These are phyloP conservation scores for Wickerhamomyces sp. DNA, from an alignment of 1,139 yeast genomes.

Conservation along the genomic window DNA sequence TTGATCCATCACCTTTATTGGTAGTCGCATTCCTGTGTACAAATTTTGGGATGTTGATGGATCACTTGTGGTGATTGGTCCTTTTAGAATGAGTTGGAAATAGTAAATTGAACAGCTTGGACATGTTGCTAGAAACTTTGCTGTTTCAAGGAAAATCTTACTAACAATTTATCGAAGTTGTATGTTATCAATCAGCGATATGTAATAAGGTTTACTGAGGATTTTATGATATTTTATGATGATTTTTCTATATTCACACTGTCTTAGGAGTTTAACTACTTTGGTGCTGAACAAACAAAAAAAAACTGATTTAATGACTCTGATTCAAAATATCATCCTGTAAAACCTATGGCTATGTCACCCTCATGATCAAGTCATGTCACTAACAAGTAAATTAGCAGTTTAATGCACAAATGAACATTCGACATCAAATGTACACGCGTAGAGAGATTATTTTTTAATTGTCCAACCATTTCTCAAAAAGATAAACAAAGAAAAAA, in stretches of 20 bases:
- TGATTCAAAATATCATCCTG: no score
- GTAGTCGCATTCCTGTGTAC: constrained; percentile 70
- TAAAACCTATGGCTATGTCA: no score
- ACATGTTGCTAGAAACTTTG: no score
- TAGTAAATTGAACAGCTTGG: no score
- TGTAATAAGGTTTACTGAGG: no score
- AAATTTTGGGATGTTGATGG: constrained; percentile 51
- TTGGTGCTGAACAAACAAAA: constrained; percentile 41
- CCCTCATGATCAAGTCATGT: no score
- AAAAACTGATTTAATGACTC: constrained; percentile 80
- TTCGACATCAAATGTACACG: no score
- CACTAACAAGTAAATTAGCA: no score
- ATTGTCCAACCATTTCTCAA: background rate
- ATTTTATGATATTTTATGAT: constrained; percentile 45
- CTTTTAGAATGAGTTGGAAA: no score
- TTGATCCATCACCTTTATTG: constrained; percentile 42
- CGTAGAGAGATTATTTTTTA: no score
- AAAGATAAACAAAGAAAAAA: background rate
- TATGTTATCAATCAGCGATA: no score
- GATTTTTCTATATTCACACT: constrained; percentile 58
- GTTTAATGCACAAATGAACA: no score
- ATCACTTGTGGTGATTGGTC: constrained; percentile 65
- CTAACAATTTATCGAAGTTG: background rate
- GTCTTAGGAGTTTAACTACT: constrained; percentile 42
- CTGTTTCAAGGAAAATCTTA: background rate